phyloP scores from a whole-genome alignment of 805 yeast species.

The Jamesozyma spencerorum region DNA sequence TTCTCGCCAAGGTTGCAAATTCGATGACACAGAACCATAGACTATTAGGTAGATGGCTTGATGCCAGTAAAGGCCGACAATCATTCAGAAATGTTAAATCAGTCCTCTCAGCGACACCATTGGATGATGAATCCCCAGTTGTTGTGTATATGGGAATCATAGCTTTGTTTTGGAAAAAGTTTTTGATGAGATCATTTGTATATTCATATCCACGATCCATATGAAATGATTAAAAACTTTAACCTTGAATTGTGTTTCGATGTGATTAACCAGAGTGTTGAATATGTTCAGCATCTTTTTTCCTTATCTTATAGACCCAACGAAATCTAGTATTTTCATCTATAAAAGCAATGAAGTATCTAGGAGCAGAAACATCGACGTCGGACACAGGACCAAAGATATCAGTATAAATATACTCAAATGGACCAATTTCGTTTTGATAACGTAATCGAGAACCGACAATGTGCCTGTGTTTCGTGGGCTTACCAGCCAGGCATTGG shows the following conservation, averaged over 20 bases:
- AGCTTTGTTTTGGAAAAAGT: slow-evolving; percentile 2
- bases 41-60: slow-evolving; percentile 5
- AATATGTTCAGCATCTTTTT: slow-evolving; percentile 1
- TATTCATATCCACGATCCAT: slow-evolving; percentile 9
- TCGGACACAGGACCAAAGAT: slow-evolving; percentile 8
- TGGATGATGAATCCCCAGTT: slow-evolving; percentile 5
- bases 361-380: neutral
- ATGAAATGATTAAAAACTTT: slow-evolving; percentile 4
- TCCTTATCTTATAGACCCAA: slow-evolving; percentile 6
- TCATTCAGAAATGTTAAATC: slow-evolving; percentile 10
- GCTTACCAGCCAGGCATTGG: slow-evolving; percentile 8
- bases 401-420: slow-evolving; percentile 7
- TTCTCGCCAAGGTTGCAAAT: slow-evolving; percentile 6
- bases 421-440: slow-evolving; percentile 4
- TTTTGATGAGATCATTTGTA: slow-evolving; percentile 1
- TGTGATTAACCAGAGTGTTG: neutral
- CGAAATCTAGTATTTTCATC: slow-evolving; percentile 9
- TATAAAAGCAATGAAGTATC: slow-evolving; percentile 8
- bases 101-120: slow-evolving; percentile 10
- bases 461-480: slow-evolving; percentile 4
- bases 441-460: slow-evolving; percentile 5
- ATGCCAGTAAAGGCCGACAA: slow-evolving; percentile 7
- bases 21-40: slow-evolving; percentile 10
- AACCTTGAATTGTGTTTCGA: slow-evolving; percentile 2
- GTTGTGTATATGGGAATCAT: slow-evolving; percentile 7